A percentile compares a stretch with the other conserved stretches of the same genome.
Conservation (phyloP, 169 alveolate species). For the Plasmodium billcollinsi region DNA sequence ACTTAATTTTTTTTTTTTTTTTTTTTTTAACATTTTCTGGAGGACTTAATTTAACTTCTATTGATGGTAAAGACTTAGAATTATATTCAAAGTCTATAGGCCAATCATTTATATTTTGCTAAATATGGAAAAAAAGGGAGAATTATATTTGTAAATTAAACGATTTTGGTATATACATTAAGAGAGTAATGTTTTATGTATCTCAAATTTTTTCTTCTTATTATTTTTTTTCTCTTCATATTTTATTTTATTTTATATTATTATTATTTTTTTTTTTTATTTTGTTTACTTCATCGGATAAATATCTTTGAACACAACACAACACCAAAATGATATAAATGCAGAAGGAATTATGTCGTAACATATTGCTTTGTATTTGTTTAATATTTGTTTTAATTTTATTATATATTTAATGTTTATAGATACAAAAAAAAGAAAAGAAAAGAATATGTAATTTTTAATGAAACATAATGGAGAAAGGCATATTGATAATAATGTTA, state of each 20-base stretch:
- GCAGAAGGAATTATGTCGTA: constrained; percentile 33
- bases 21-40: constrained; percentile 83
- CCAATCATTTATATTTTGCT: constrained; percentile 49
- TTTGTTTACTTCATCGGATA: constrained; percentile 54
- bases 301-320: constrained; percentile 9
- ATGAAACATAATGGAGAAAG: no score
- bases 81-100: constrained; percentile 57
- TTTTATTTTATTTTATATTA: background rate
- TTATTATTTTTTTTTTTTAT: background rate
- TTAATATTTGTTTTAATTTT: no score
- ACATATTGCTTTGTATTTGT: constrained; percentile 18
- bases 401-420: background rate
- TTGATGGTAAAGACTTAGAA: constrained; percentile 85
- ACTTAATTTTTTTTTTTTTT: background rate
- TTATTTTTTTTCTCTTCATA: background rate
- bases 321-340: constrained; percentile 43
- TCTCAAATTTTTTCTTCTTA: background rate
- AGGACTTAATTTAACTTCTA: constrained; percentile 86
- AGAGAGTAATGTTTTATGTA: no score
- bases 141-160: background rate
- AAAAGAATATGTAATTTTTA: no score
- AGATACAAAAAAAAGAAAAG: no score
- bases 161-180: no score
- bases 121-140: background rate
- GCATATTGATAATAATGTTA: no score